Evolutionary conservation across 108 stramenopile genomes (phyloP).

Genomic region (Cyclotella baltica): DNA sequence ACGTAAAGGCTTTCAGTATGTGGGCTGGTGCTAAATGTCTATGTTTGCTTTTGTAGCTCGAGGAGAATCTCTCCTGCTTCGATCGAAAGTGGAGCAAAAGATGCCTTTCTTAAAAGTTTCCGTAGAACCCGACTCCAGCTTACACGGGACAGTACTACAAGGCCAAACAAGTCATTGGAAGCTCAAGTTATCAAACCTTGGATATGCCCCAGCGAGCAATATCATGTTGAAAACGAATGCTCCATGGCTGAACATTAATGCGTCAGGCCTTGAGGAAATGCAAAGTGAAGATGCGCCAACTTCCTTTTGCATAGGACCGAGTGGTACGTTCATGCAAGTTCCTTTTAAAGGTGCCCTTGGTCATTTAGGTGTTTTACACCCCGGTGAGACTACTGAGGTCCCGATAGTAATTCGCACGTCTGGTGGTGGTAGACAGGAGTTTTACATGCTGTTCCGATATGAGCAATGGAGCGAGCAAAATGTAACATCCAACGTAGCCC

Average conservation of each 20-base stretch:
- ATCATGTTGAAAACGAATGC: constrained; percentile 80
- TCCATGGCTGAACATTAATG: constrained; percentile 76
- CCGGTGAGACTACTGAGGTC: constrained; percentile 79
- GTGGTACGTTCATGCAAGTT: constrained; percentile 78
- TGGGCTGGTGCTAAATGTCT: too few relatives aligned
- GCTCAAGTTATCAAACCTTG: constrained; percentile 77
- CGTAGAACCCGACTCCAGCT: constrained; percentile 24
- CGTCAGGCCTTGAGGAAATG: constrained; percentile 17
- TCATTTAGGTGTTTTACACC: constrained; percentile 56
- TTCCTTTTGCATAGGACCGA: constrained; percentile 79
- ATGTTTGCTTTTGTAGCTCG: constrained; percentile 39
- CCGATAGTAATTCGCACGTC: constrained; percentile 78
- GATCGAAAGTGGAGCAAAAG: constrained; percentile 70
- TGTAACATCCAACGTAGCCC: constrained; percentile 10
- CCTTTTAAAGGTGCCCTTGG: constrained; percentile 48
- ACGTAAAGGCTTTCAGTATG: too few relatives aligned
- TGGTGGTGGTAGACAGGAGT: constrained; percentile 71
- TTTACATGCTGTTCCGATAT: constrained; percentile 86
- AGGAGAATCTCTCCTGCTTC: constrained; percentile 68
- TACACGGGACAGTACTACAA: constrained; percentile 55
- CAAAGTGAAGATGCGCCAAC: constrained; percentile 40
- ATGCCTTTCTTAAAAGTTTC: constrained; percentile 82
- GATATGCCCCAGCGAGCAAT: constrained; percentile 76
- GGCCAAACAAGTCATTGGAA: constrained; percentile 84
- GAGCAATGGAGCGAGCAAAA: constrained; percentile 53